Base-by-base conservation (phyloP, 169 alveolate species). In the Neospora caninum region DNA sequence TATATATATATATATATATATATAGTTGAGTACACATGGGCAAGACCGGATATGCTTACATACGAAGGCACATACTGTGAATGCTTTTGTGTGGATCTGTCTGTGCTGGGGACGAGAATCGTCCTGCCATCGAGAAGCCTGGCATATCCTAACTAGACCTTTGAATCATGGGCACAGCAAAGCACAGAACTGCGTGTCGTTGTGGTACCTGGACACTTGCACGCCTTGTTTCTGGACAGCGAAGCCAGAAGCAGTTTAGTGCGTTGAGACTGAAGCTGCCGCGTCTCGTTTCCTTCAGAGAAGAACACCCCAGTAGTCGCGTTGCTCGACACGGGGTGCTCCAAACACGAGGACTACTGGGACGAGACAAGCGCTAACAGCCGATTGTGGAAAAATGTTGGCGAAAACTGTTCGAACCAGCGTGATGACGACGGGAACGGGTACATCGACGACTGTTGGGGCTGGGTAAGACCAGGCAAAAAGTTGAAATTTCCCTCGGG, bases 391-490 rank as follows among this genome's bases (percentile, higher is more conserved):
- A 93, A 92, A 54, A 96, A 96, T 84, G 83, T 80, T 13, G 96
- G 95, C 31, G 97, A 96, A 88, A 92, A 88, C 80, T 94, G 95
- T 93, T 88, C 91, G 20, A 78, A 93, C 53, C 93, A 88, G 4
- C 45, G 58, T 4, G 97, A 95, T 49, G 96, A 96, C 78, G 97
- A 96, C 58, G 93, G 84, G 87, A 95, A 96, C 49, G 97, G 97
- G 34, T 95, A 94, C 92, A 91, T 96, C 41, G 97, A 96, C 91
- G 97, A 96, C 92, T 96, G 97, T 88, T 95, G 93, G 89, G 97
- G 97, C 34, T 96, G 97, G 97, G 97, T 96, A 88, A 78, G 87
- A 38, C 45, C 29, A 78, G 13, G 27, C 78, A 64, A 64, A 64
- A 64, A 25, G 36, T 18, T 27, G 20, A 27, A 64, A 27, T 16